Conservation (phyloP, 2,329 filamentous ascomycete species). For the Teratosphaeriaceae sp. region DNA sequence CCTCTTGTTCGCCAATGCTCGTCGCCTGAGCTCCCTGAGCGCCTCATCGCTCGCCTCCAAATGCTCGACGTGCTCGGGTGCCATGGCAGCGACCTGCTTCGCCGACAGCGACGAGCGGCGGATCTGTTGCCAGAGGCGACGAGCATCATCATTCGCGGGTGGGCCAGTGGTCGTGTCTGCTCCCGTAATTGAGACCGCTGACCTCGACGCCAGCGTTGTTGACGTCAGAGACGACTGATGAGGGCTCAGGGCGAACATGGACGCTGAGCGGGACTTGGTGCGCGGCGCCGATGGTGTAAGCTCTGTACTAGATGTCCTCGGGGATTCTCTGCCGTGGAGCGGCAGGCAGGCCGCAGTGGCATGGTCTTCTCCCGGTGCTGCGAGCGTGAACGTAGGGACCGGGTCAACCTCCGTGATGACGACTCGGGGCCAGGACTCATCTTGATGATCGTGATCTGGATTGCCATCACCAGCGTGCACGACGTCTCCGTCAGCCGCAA, state of each 20-base stretch:
- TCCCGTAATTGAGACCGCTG: background rate
- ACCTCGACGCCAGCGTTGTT: background rate
- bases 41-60: constrained; percentile 21
- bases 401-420: constrained; percentile 11
- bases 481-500: background rate
- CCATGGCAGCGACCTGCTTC: constrained; percentile 18
- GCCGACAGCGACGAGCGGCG: constrained; percentile 26
- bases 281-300: background rate
- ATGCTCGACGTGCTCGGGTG: constrained; percentile 15
- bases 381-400: background rate
- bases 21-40: constrained; percentile 24
- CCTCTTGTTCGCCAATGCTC: constrained; percentile 34
- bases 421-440: constrained; percentile 6
- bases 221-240: background rate
- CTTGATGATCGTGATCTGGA: no score
- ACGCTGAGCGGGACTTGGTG: constrained; percentile 7
- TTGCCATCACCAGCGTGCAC: background rate
- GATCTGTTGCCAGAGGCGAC: constrained; percentile 34
- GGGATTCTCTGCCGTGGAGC: background rate
- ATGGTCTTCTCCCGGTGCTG: background rate
- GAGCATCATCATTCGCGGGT: constrained; percentile 23
- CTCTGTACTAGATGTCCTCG: background rate
- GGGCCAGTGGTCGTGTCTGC: background rate
- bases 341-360: background rate
- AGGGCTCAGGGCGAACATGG: background rate